These are phyloP conservation scores for Calonectria pauciramosa DNA, from an alignment of 2,329 filamentous ascomycete genomes.

Conservation along the genomic window DNA sequence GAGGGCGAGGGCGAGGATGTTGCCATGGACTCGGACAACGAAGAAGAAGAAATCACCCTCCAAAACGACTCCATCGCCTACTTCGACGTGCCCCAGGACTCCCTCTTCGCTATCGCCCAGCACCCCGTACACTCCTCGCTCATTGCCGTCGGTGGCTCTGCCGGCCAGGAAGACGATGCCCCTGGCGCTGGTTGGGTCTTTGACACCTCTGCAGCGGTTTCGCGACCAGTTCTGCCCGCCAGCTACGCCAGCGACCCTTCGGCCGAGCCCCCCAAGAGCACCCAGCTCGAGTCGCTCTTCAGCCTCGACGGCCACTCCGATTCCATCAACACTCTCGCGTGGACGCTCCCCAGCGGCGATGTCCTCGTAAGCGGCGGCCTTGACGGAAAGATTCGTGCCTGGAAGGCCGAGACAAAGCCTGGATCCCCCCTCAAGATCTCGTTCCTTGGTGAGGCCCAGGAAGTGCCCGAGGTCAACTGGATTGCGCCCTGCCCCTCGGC, in stretches of 20 bases:
- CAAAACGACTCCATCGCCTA: slow-evolving; percentile 95
- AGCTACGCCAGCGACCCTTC: slow-evolving; percentile 79
- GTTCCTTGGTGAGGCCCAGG: slow-evolving; percentile 83
- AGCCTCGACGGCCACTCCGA: slow-evolving; percentile 92
- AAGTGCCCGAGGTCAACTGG: slow-evolving; percentile 98
- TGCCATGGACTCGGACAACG: slow-evolving; percentile 83
- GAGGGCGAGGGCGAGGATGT: slow-evolving; percentile 78
- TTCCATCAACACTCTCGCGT: slow-evolving; percentile 88
- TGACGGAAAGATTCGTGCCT: slow-evolving; percentile 85
- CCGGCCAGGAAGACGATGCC: slow-evolving; percentile 69
- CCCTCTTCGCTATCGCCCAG: slow-evolving; percentile 94
- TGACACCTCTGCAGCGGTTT: slow-evolving; percentile 76
- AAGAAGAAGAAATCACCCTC: slow-evolving; percentile 85
- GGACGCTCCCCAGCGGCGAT: slow-evolving; percentile 86
- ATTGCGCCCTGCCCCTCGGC: slow-evolving; percentile 80
- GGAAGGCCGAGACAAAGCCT: slow-evolving; percentile 65
- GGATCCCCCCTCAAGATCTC: slow-evolving; percentile 64
- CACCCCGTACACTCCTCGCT: slow-evolving; percentile 85
- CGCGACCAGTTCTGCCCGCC: slow-evolving; percentile 78
- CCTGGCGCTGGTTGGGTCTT: slow-evolving; percentile 89
- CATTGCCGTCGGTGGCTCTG: slow-evolving; percentile 86
- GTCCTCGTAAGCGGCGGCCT: slow-evolving; percentile 89
- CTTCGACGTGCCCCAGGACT: slow-evolving; percentile 92
- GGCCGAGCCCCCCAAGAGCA: slow-evolving; percentile 63
- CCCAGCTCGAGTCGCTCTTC: slow-evolving; percentile 75